These are phyloP conservation scores for Tanozyma kutaoensis DNA, from an alignment of 805 yeast species.

Conservation along the genomic window DNA sequence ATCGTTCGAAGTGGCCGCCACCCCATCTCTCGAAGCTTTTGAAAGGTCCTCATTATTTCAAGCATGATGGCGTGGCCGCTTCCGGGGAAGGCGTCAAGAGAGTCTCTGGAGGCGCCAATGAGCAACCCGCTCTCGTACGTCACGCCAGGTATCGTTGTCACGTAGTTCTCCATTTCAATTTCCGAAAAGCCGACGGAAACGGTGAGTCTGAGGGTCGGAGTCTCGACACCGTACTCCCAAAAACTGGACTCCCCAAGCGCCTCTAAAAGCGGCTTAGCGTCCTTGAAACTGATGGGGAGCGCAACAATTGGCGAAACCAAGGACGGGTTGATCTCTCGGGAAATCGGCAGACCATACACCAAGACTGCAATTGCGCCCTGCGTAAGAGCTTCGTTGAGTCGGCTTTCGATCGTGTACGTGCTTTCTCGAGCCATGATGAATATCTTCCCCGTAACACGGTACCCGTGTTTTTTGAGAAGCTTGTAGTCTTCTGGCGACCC, in stretches of 20 bases:
- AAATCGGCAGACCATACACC: too few species aligned
- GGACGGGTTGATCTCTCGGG: slow-evolving; percentile 4
- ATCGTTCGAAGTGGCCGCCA: slow-evolving; percentile 30
- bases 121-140: slow-evolving; percentile 25
- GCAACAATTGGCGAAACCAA: slow-evolving; percentile 2
- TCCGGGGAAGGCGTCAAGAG: slow-evolving; percentile 19
- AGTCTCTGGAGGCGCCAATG: slow-evolving; percentile 27
- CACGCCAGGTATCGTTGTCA: slow-evolving; percentile 21
- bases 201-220: neutral
- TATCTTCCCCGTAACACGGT: too few species aligned
- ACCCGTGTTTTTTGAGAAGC: too few species aligned
- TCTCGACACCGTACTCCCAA: slow-evolving; percentile 5
- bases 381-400: too few species aligned
- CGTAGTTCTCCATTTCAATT: slow-evolving; percentile 12
- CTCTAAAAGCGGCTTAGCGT: slow-evolving; percentile 5
- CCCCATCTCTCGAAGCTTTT: slow-evolving; percentile 16
- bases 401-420: too few species aligned
- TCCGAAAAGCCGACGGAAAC: neutral
- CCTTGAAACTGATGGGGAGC: slow-evolving; percentile 5
- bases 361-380: too few species aligned
- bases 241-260: slow-evolving; percentile 3
- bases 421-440: too few species aligned
- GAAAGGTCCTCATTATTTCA: slow-evolving; percentile 23
- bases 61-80: slow-evolving; percentile 26
- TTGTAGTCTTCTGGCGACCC: too few species aligned